phyloP scores from a whole-genome alignment of 345 rosid species.

The Corchorus olitorius region DNA sequence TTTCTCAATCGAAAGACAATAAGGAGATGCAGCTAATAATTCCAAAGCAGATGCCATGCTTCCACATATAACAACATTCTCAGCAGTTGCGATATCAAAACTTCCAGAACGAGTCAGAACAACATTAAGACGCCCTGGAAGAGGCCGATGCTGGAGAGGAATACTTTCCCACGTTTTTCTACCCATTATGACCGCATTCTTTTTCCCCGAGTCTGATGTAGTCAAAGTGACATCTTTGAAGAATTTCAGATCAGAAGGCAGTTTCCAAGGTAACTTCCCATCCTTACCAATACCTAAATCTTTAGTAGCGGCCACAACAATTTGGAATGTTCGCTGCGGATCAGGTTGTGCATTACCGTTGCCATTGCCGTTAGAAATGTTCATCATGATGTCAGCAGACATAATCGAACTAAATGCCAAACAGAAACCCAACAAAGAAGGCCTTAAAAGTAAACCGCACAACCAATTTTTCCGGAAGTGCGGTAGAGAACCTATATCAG shows the following conservation, averaged over 20 bases:
- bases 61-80: slow-evolving; percentile 86
- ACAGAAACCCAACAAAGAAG: slow-evolving; percentile 26
- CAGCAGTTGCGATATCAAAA: slow-evolving; percentile 81
- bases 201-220: slow-evolving; percentile 65
- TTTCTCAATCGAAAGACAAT: slow-evolving; percentile 83
- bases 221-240: slow-evolving; percentile 72
- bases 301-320: slow-evolving; percentile 88
- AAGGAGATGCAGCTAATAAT: slow-evolving; percentile 75
- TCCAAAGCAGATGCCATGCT: slow-evolving; percentile 81
- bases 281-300: slow-evolving; percentile 91
- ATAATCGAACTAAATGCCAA: slow-evolving; percentile 34
- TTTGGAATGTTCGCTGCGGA: slow-evolving; percentile 69
- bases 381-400: slow-evolving; percentile 43
- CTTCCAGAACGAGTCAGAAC: slow-evolving; percentile 91
- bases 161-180: slow-evolving; percentile 97
- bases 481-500: slow-evolving; percentile 40
- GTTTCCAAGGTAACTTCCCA: slow-evolving; percentile 82
- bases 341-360: slow-evolving; percentile 40
- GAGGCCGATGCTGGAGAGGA: slow-evolving; percentile 62
- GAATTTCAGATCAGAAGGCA: slow-evolving; percentile 85
- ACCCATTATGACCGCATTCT: slow-evolving; percentile 93
- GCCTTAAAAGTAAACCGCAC: slow-evolving; percentile 30
- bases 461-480: slow-evolving; percentile 46
- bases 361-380: slow-evolving; percentile 38
- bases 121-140: slow-evolving; percentile 90